Evolutionary conservation across 2,329 filamentous ascomycete genomes (phyloP).

Genomic region (Penicillium sp.): DNA sequence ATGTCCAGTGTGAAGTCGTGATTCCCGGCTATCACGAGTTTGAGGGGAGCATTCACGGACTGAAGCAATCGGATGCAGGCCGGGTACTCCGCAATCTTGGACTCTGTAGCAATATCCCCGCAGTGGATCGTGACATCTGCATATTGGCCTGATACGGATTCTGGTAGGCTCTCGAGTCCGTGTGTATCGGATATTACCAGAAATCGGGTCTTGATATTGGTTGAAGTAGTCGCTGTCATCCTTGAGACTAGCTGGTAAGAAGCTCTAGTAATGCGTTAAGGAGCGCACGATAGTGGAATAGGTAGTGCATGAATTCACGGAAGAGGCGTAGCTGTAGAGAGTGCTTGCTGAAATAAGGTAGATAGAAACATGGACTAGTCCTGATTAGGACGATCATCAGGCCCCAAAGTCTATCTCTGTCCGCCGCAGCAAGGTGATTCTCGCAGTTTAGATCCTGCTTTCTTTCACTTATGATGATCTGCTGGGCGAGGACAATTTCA

Average conservation of each 20-base stretch:
- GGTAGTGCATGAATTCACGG: not conserved
- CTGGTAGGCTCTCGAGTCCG: constrained; percentile 4
- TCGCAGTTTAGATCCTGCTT: too few species aligned
- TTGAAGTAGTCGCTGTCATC: not conserved
- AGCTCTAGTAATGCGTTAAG: not conserved
- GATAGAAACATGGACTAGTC: not conserved
- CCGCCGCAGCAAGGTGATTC: too few species aligned
- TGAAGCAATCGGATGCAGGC: constrained; percentile 46
- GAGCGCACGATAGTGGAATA: not conserved
- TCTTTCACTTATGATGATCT: too few species aligned
- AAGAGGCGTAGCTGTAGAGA: not conserved
- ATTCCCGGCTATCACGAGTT: constrained; percentile 58
- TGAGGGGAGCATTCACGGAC: constrained; percentile 49
- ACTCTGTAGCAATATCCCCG: constrained; percentile 13
- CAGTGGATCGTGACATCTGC: constrained; percentile 16
- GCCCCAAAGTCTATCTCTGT: too few species aligned
- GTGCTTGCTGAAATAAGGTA: too few species aligned
- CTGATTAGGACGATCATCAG: not conserved
- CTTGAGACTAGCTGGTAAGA: not conserved
- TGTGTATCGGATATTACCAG: constrained; percentile 11
- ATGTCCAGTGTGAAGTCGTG: constrained; percentile 52
- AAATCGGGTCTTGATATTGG: constrained; percentile 9
- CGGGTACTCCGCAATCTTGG: constrained; percentile 13
- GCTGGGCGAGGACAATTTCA: too few species aligned
- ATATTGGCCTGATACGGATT: not conserved